Percentiles rank a stretch among this genome's conserved stretches.
phyloP scores from a whole-genome alignment of 345 rosid genomes.

The Carallia pectinifolia region DNA sequence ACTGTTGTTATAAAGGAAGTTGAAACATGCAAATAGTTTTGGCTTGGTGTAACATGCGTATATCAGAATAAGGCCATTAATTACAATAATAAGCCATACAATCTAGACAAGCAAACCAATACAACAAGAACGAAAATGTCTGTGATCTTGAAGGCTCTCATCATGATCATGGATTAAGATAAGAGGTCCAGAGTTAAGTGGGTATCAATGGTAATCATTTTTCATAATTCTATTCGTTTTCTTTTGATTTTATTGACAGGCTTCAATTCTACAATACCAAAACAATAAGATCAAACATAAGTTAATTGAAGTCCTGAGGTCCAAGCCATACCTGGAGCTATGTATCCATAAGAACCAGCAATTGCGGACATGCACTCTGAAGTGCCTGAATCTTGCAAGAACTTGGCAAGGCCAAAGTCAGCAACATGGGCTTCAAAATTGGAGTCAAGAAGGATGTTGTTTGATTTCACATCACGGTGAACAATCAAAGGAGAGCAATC shows the following conservation, averaged over 20 bases:
- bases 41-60: too few relatives aligned
- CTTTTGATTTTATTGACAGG: too few relatives aligned
- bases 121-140: background rate
- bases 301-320: background rate
- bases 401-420: conserved; percentile 90
- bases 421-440: conserved; percentile 92
- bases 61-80: background rate
- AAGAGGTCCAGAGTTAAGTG: background rate
- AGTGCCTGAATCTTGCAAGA: conserved; percentile 86
- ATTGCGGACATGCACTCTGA: conserved; percentile 97
- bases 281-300: background rate
- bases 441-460: conserved; percentile 80
- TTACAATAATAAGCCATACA: background rate
- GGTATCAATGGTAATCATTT: conserved; percentile 13
- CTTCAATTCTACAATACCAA: background rate
- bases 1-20: background rate
- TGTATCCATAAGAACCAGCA: conserved; percentile 94
- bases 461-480: conserved; percentile 84
- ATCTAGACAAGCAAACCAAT: background rate
- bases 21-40: background rate
- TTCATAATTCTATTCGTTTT: too few relatives aligned
- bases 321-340: conserved; percentile 70
- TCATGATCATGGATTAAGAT: conserved; percentile 3
- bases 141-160: background rate
- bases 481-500: conserved; percentile 88